These are phyloP conservation scores for Plantago major DNA, from an alignment of 257 asterid species.

Conservation along the genomic window DNA sequence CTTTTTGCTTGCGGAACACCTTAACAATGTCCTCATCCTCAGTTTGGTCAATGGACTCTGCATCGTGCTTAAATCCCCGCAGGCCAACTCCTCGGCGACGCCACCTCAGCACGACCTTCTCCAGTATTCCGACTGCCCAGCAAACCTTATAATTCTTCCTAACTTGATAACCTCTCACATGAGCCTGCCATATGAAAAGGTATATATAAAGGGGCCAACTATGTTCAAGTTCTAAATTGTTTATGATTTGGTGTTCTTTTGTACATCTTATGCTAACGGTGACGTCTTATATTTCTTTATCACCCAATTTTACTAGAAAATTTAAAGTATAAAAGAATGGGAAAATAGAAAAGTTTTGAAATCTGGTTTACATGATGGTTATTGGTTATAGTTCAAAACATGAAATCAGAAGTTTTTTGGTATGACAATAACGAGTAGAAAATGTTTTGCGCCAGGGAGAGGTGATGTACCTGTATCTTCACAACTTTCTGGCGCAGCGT, in stretches of 20 bases:
- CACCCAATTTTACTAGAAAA: not conserved
- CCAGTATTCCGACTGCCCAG: constrained; percentile 94
- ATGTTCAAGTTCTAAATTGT: not conserved
- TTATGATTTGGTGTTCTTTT: not conserved
- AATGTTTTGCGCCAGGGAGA: too few relatives aligned
- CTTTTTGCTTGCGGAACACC: constrained; percentile 84
- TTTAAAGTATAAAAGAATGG: not conserved
- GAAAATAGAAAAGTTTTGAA: not conserved
- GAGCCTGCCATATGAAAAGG: constrained; percentile 55
- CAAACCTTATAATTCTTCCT: constrained; percentile 71
- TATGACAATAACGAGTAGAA: too few relatives aligned
- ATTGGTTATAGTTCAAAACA: too few relatives aligned
- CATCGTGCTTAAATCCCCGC: constrained; percentile 67
- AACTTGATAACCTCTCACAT: constrained; percentile 89
- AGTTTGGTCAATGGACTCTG: constrained; percentile 43
- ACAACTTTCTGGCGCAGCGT: constrained; percentile 90
- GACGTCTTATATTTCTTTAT: not conserved
- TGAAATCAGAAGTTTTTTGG: too few relatives aligned
- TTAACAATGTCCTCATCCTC: constrained; percentile 77
- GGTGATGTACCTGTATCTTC: constrained; percentile 71
- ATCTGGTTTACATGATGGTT: too few relatives aligned
- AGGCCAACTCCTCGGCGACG: constrained; percentile 78
- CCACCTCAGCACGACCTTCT: constrained; percentile 90
- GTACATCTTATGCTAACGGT: not conserved
- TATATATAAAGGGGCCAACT: not conserved